Percentiles rank a stretch among this genome's conserved stretches.
These are phyloP conservation scores for Phyllachora maydis DNA, from an alignment of 2,329 filamentous ascomycete genomes.

Conservation along the genomic window DNA sequence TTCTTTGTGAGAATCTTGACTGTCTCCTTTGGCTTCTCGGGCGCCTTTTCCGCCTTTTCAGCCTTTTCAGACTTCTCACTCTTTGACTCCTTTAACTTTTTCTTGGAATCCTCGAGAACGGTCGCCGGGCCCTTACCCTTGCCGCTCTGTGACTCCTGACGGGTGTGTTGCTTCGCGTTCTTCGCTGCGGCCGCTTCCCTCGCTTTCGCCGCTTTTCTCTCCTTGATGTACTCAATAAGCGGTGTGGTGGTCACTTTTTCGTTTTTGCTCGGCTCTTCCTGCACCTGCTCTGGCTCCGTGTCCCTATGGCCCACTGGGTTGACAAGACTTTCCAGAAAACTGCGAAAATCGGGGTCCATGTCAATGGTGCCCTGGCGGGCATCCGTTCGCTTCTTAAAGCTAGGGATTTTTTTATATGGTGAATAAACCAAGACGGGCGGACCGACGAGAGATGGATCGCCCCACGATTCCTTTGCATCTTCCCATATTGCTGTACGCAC, in stretches of 20 bases:
- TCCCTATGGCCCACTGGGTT: slow-evolving; percentile 36
- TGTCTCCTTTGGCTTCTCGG: slow-evolving; percentile 33
- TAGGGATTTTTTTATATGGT: slow-evolving; percentile 65
- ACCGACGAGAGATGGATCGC: slow-evolving; percentile 51
- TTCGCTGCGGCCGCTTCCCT: slow-evolving; percentile 35
- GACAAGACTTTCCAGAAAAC: slow-evolving; percentile 73
- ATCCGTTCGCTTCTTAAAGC: slow-evolving; percentile 55
- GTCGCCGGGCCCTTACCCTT: slow-evolving; percentile 22
- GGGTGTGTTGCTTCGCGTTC: slow-evolving; percentile 31
- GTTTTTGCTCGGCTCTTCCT: slow-evolving; percentile 23
- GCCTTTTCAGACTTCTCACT: slow-evolving; percentile 13
- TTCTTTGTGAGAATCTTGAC: slow-evolving; percentile 45
- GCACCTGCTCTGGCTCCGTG: slow-evolving; percentile 20
- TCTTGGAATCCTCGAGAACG: slow-evolving; percentile 44
- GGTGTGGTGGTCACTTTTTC: slow-evolving; percentile 66
- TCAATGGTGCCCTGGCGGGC: slow-evolving; percentile 86
- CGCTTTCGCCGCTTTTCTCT: slow-evolving; percentile 66
- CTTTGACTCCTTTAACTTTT: slow-evolving; percentile 15
- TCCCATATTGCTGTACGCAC: slow-evolving; percentile 50
- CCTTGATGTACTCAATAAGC: slow-evolving; percentile 70
- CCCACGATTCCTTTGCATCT: slow-evolving; percentile 61
- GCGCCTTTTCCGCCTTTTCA: no score
- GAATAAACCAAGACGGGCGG: slow-evolving; percentile 68
- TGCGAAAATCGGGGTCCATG: slow-evolving; percentile 88
- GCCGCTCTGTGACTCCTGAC: slow-evolving; percentile 36